A percentile compares a stretch with the other conserved stretches of the same genome.
Evolutionary conservation across 2,329 filamentous ascomycete genomes (phyloP).

Genomic region (Elsinoe batatas): DNA sequence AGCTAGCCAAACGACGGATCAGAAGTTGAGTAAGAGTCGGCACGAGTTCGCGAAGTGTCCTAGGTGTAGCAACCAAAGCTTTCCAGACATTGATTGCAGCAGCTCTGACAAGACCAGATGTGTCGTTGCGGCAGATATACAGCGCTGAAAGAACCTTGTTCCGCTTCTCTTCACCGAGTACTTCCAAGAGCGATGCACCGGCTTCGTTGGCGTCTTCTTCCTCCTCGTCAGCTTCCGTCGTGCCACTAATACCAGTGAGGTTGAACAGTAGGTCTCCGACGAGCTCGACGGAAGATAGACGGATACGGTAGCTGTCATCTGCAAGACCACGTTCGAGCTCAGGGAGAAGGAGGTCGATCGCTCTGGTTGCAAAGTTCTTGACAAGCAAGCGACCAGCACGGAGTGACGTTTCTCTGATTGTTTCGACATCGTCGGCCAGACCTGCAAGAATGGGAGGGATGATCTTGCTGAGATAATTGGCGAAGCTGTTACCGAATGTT

Average conservation of each 20-base stretch:
- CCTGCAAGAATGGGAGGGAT: conserved; percentile 92
- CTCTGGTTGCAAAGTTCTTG: conserved; percentile 94
- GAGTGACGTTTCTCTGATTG: conserved; percentile 92
- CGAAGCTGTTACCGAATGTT: conserved; percentile 97
- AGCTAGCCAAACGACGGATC: conserved; percentile 84
- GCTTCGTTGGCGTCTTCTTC: conserved; percentile 77
- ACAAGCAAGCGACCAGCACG: conserved; percentile 88
- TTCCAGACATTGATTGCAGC: conserved; percentile 95
- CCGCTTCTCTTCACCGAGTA: conserved; percentile 88
- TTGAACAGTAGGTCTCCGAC: conserved; percentile 97
- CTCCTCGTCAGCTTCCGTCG: conserved; percentile 64
- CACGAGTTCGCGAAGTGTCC: conserved; percentile 87
- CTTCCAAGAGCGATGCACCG: conserved; percentile 83
- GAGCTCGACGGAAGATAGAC: conserved; percentile 94
- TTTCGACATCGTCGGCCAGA: conserved; percentile 89
- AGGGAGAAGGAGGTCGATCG: conserved; percentile 85
- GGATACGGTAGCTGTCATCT: conserved; percentile 96
- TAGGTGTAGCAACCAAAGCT: conserved; percentile 82
- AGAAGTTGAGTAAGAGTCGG: conserved; percentile 91
- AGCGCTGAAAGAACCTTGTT: conserved; percentile 96
- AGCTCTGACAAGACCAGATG: conserved; percentile 77
- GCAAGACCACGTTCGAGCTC: conserved; percentile 92
- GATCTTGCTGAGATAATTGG: conserved; percentile 88
- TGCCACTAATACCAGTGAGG: conserved; percentile 82
- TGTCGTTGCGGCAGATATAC: conserved; percentile 96